Evolutionary conservation across 768 basidiomycete genomes (phyloP).

Genomic region (Mycena albidolilacea): DNA sequence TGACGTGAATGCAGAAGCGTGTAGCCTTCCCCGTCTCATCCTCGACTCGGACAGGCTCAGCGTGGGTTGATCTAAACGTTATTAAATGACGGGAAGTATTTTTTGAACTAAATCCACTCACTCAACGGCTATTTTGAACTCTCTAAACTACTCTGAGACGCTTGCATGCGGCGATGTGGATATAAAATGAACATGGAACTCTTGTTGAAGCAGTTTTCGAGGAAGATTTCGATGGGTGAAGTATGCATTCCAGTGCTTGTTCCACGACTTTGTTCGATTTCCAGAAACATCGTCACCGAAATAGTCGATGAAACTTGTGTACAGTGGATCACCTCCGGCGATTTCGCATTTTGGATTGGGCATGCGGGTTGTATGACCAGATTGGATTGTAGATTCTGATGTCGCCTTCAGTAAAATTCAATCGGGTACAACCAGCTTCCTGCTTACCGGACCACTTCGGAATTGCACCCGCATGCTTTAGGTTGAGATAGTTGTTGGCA

Average conservation of each 20-base stretch:
- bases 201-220: no score
- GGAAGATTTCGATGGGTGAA: slow-evolving; percentile 55
- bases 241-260: slow-evolving; percentile 61
- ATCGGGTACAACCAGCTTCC: not conserved
- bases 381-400: slow-evolving; percentile 27
- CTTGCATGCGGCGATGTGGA: slow-evolving; percentile 55
- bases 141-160: slow-evolving; percentile 55
- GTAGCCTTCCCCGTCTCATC: slow-evolving; percentile 46
- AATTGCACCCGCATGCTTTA: not conserved
- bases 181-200: slow-evolving; percentile 54
- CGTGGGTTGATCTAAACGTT: slow-evolving; percentile 43
- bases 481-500: slow-evolving; percentile 12
- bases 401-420: not conserved
- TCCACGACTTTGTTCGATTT: slow-evolving; percentile 51
- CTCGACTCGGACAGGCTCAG: slow-evolving; percentile 48
- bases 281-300: slow-evolving; percentile 62
- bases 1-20: slow-evolving; percentile 41
- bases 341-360: slow-evolving; percentile 50
- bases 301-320: slow-evolving; percentile 49
- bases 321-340: slow-evolving; percentile 50
- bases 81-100: slow-evolving; percentile 33
- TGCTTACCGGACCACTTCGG: slow-evolving; percentile 19
- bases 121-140: slow-evolving; percentile 50
- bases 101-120: slow-evolving; percentile 40
- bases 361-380: slow-evolving; percentile 47